Conservation (phyloP, 192 early-diverging fungal species). For the Dissophora globulifera region DNA sequence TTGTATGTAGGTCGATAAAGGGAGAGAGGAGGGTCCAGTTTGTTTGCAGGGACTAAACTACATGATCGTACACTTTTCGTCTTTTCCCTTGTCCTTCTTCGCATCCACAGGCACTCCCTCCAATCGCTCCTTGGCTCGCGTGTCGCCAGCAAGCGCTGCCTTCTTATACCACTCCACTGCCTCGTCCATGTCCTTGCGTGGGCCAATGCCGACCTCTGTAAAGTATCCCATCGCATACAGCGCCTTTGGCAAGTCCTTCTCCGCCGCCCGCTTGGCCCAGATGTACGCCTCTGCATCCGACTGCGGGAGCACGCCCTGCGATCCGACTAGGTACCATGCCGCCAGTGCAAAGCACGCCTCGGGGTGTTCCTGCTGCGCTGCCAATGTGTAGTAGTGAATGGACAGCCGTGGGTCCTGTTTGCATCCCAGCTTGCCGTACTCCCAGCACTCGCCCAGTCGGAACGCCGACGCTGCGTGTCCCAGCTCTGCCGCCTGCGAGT, state of each 20-base stretch:
- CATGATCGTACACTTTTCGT: constrained; percentile 56
- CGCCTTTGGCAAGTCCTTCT: constrained; percentile 69
- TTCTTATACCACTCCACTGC: constrained; percentile 73
- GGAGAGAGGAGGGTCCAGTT: no score
- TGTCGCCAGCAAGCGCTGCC: constrained; percentile 72
- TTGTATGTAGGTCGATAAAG: no score
- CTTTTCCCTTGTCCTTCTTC: constrained; percentile 59
- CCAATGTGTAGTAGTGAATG: constrained; percentile 71
- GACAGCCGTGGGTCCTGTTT: constrained; percentile 63
- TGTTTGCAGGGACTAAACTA: constrained; percentile 9
- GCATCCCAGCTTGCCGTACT: constrained; percentile 69
- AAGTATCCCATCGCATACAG: constrained; percentile 75
- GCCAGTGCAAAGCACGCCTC: constrained; percentile 73
- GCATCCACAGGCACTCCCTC: constrained; percentile 58
- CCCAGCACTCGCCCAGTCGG: constrained; percentile 70
- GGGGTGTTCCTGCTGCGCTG: constrained; percentile 70
- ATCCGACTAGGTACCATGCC: constrained; percentile 75
- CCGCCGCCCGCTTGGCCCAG: constrained; percentile 71
- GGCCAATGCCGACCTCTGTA: constrained; percentile 73
- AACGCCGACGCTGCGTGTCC: constrained; percentile 74
- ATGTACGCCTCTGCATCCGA: constrained; percentile 72
- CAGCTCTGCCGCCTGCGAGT: constrained; percentile 71
- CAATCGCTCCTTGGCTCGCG: constrained; percentile 64
- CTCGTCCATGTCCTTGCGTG: constrained; percentile 63
- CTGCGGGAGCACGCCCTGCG: constrained; percentile 65